Evolutionary conservation across 371 early-diverging fungal species (phyloP).

Genomic region (Mortierella sp.): DNA sequence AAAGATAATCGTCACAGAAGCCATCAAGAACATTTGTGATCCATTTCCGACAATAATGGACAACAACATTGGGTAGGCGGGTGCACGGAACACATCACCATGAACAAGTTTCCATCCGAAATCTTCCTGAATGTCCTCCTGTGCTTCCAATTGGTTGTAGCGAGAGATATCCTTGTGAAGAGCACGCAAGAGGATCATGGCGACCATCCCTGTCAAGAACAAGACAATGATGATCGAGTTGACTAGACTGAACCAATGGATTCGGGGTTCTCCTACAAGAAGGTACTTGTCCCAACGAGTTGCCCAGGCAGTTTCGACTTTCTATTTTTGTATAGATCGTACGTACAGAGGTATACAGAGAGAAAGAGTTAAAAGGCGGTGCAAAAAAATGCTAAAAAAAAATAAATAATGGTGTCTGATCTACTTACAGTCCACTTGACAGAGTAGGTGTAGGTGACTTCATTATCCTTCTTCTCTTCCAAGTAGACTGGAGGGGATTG

Average conservation of each 20-base stretch:
- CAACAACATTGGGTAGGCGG: conserved; percentile 81
- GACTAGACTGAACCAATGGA: conserved; percentile 85
- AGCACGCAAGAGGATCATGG: conserved; percentile 85
- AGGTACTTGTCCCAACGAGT: conserved; percentile 97
- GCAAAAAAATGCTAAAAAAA: not conserved
- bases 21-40: conserved; percentile 91
- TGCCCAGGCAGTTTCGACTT: conserved; percentile 84
- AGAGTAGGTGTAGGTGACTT: conserved; percentile 86
- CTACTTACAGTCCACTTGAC: conserved; percentile 82
- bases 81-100: conserved; percentile 94
- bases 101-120: conserved; percentile 94
- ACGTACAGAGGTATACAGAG: too few species aligned
- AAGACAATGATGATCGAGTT: conserved; percentile 93
- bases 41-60: conserved; percentile 94
- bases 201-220: conserved; percentile 92
- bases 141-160: conserved; percentile 84
- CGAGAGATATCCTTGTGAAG: conserved; percentile 89
- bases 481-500: conserved; percentile 62
- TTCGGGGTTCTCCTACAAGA: conserved; percentile 85
- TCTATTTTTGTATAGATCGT: conserved; percentile 50
- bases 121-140: conserved; percentile 91
- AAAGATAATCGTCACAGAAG: conserved; percentile 83
- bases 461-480: conserved; percentile 60
- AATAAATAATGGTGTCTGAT: not conserved
- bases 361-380: not conserved